Evolutionary conservation across 805 yeast genomes (phyloP).

Genomic region (Pichia californica): DNA sequence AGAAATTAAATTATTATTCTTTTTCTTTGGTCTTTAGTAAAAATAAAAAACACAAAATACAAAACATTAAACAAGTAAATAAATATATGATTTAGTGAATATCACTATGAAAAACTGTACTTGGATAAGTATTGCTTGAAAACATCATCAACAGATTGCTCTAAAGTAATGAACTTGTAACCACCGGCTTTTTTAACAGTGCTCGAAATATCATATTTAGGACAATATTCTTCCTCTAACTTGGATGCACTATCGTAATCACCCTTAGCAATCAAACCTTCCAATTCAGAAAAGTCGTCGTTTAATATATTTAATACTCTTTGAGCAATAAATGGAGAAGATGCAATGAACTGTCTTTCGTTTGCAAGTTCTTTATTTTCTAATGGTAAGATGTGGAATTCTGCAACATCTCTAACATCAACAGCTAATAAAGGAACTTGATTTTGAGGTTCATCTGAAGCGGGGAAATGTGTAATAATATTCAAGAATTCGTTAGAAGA

Average conservation of each 20-base stretch:
- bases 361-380: slow-evolving; percentile 31
- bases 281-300: slow-evolving; percentile 33
- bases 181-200: not conserved
- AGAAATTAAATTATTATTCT: too few relatives aligned
- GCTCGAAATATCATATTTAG: not conserved
- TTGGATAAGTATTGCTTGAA: not conserved
- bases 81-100: too few relatives aligned
- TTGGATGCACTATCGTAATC: slow-evolving; percentile 21
- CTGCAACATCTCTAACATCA: slow-evolving; percentile 61
- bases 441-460: slow-evolving; percentile 19
- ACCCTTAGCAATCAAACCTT: slow-evolving; percentile 40
- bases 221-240: not conserved
- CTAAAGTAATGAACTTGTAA: not conserved
- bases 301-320: slow-evolving; percentile 29
- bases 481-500: slow-evolving; percentile 33
- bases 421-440: slow-evolving; percentile 28
- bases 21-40: too few relatives aligned
- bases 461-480: slow-evolving; percentile 18
- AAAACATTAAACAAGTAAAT: too few relatives aligned
- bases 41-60: too few relatives aligned
- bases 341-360: slow-evolving; percentile 28
- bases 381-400: slow-evolving; percentile 47
- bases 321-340: slow-evolving; percentile 25
- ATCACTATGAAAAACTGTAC: too few relatives aligned
- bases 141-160: not conserved